These are phyloP conservation scores for Plenodomus tracheiphilus DNA, from an alignment of 2,329 filamentous ascomycete species.

Conservation along the genomic window DNA sequence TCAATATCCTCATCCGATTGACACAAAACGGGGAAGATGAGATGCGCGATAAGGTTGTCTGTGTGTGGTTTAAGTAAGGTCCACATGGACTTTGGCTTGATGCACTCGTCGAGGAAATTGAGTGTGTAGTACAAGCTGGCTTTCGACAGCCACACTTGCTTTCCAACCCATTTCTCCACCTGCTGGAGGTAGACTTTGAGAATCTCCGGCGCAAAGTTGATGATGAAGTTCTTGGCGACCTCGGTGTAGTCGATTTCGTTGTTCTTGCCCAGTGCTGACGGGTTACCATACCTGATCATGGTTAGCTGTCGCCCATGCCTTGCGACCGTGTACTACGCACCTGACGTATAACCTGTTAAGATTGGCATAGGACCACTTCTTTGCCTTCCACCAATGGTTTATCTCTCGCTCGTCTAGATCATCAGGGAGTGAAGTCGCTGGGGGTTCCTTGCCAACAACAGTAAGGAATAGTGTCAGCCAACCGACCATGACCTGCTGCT, in stretches of 20 bases:
- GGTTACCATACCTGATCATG: slow-evolving; percentile 80
- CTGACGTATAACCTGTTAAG: slow-evolving; percentile 92
- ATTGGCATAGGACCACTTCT: slow-evolving; percentile 99
- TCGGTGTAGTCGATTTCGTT: slow-evolving; percentile 76
- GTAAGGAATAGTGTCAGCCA: slow-evolving; percentile 96
- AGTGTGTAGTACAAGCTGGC: slow-evolving; percentile 91
- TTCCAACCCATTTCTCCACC: slow-evolving; percentile 97
- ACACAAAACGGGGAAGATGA: slow-evolving; percentile 94
- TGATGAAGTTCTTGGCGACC: slow-evolving; percentile 89
- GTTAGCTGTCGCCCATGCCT: slow-evolving; percentile 16
- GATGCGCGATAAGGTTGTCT: slow-evolving; percentile 88
- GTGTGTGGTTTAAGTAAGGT: slow-evolving; percentile 89
- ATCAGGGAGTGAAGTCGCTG: slow-evolving; percentile 76
- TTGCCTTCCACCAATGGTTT: slow-evolving; percentile 99
- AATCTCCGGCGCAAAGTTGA: slow-evolving; percentile 92
- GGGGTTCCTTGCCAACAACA: slow-evolving; percentile 83
- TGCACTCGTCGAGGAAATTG: slow-evolving; percentile 94
- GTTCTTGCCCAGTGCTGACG: slow-evolving; percentile 69
- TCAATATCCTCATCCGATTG: slow-evolving; percentile 90
- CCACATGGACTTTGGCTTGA: slow-evolving; percentile 98
- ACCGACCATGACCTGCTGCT: slow-evolving; percentile 81
- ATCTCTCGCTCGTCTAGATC: slow-evolving; percentile 83
- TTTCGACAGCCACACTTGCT: slow-evolving; percentile 92
- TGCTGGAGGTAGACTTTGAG: slow-evolving; percentile 91
- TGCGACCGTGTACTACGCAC: slow-evolving; percentile 51